phyloP scores from a whole-genome alignment of 192 early-diverging fungal species.

The Entophlyctis luteolus region DNA sequence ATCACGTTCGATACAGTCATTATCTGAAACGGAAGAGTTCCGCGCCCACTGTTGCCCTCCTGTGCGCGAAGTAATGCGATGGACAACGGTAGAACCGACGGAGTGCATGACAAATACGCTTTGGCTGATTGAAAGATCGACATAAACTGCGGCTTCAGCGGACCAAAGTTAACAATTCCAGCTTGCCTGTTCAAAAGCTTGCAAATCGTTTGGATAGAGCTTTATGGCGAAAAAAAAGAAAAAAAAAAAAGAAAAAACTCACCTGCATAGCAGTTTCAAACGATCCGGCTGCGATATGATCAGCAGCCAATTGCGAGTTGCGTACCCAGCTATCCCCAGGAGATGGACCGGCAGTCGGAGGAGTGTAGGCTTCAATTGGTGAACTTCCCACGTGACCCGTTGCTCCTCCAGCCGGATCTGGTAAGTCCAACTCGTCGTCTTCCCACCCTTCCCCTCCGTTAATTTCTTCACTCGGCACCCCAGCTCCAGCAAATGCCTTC shows the following conservation, averaged over 20 bases:
- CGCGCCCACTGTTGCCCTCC: conserved; percentile 4
- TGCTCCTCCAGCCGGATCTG: conserved; percentile 62
- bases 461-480: conserved; percentile 34
- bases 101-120: conserved; percentile 58
- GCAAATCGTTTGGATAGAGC: too few relatives aligned
- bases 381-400: conserved; percentile 51
- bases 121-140: conserved; percentile 76
- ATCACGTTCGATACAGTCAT: conserved; percentile 59
- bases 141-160: conserved; percentile 84
- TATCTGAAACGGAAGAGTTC: conserved; percentile 55
- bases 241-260: conserved; percentile 16
- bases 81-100: conserved; percentile 57
- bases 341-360: conserved; percentile 70
- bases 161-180: conserved; percentile 89
- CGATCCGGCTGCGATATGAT: conserved; percentile 92
- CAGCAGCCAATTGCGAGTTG: conserved; percentile 80
- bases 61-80: conserved; percentile 66
- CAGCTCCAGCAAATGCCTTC: conserved; percentile 27
- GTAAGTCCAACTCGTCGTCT: conserved; percentile 72
- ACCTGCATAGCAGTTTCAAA: conserved; percentile 95
- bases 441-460: conserved; percentile 73
- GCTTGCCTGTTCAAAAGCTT: conserved; percentile 81
- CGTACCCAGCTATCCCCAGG: conserved; percentile 75
- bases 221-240: too few relatives aligned
- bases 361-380: conserved; percentile 56